Base-by-base conservation (phyloP, 495 filamentous ascomycete genomes). In the Delitschia confertaspora region DNA sequence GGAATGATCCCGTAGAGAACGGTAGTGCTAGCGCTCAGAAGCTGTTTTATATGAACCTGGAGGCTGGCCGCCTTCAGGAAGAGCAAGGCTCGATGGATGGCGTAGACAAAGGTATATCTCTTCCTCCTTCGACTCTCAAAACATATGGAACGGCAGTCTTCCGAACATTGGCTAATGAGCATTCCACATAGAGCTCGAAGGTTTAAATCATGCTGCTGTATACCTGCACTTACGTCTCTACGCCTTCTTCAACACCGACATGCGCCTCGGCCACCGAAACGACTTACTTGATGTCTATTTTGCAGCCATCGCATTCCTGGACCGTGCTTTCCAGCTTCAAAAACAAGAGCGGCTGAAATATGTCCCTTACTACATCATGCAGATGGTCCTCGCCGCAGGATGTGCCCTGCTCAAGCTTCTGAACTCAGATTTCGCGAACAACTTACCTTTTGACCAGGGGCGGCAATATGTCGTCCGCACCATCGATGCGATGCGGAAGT, bases 301-400 rank as follows among this genome's bases (percentile, higher is more conserved):
- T 25, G 80, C 86, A 2, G 79, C 83, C 5, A 81, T 75, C 17
- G 66, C 70, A 33, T 88, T 88, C 58, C 72, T 95, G 30, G 82
- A 91, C 51, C 65, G 71, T 31, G 76, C 82, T 10, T 74, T 89
- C 54, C 71, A 74, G 11, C 63, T 80, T 2, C 72, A 79, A 49
- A 66, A 69, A 1, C 27, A 60, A 62, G 39, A 62, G 65, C 33
- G 51, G 38, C 55, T 95, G 9, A 69, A 70, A 14, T 87, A 83
- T 56, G 75, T 80, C 13, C 84, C 84, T 29, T 88, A 89, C 58
- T 93, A 93, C 60, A 73, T 94, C 40, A 80, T 88, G 53, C 88
- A 93, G 63, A 93, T 94, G 82, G 79, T 93, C 55, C 79, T 93
- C 26, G 88, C 87, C 26, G 84, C 78, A 1, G 85, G 84, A 11